Base-by-base conservation (phyloP, 164 flowering plant genomes). In the Piper longum region DNA sequence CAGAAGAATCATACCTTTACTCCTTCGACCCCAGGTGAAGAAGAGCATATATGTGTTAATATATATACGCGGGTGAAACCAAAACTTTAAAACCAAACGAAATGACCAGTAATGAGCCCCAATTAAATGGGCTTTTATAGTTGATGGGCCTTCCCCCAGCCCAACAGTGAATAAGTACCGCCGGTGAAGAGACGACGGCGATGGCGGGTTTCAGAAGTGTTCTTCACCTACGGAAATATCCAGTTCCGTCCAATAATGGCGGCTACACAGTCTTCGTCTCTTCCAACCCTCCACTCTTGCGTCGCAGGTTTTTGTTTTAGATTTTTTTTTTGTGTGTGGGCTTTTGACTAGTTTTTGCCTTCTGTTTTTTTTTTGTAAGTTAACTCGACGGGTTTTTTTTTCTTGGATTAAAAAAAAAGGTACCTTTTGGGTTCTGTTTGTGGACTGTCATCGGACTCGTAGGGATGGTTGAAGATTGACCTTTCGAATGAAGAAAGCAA, bases 401-500 rank as follows among this genome's bases (percentile, higher is more conserved):
- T 0, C 36, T 17, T 39, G 14, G 13, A 36, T 4, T n/a, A n/a
- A n/a, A n/a, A 5, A 19, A 18, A 1, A 6, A 75, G 78, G 57
- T 60, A 61, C 41, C 71, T 48, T 18, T 42, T 71, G 16, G 69
- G 69, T 54, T 68, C 65, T 52, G 16, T 72, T 69, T 65, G 64
- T 36, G 65, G 67, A 4, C 77, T 71, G 66, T 74, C 67, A 17
- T 71, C 76, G 36, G 17, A 54, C 41, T 7, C 42, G 36, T 26
- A 1, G 12, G 72, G 64, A 13, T 65, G 78, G 6, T 18, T 63
- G 3, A 76, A 75, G 54, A 71, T 85, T 19, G 91, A 88, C 75
- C 68, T 91, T 55, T 91, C 97, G 9, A 75, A 65, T 40, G 88
- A 83, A 64, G 97, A 90, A 67, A 85, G 79, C 80, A 91, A 78